A percentile compares a stretch with the other conserved stretches of the same genome.
Evolutionary conservation across 805 yeast species (phyloP).

Genomic region (Saccharomycopsis capsularis): DNA sequence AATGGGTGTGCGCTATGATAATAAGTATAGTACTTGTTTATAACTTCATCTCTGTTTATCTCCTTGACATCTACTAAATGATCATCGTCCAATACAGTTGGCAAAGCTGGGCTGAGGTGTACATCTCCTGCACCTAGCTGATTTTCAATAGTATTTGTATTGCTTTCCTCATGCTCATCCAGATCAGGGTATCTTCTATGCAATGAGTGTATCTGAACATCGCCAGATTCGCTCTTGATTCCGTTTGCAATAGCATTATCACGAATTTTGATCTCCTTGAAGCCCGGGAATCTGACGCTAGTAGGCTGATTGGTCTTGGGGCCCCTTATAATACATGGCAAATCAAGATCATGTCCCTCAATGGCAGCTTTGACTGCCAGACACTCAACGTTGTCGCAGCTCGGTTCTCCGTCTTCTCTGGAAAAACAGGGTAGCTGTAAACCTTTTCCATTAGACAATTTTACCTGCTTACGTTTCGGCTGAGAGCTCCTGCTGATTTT

Average conservation of each 20-base stretch:
- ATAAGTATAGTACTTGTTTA: conserved; percentile 30
- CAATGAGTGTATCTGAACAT: conserved; percentile 2
- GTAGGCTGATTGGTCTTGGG: not conserved
- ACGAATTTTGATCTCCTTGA: not conserved
- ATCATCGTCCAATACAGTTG: not conserved
- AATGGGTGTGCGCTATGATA: conserved; percentile 43
- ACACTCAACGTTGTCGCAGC: not conserved
- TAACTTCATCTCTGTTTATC: not conserved
- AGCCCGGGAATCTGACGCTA: not conserved
- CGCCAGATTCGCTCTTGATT: not conserved
- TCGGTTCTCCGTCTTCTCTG: too few relatives aligned
- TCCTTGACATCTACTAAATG: not conserved
- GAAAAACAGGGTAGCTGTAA: too few relatives aligned
- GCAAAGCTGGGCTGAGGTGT: not conserved
- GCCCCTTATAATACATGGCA: conserved; percentile 1
- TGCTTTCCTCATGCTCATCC: too few relatives aligned
- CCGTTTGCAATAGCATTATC: not conserved
- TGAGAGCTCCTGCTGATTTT: too few relatives aligned
- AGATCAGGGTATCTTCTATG: conserved; percentile 4
- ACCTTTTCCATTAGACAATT: too few relatives aligned
- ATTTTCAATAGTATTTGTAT: too few relatives aligned
- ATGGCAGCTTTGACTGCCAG: not conserved
- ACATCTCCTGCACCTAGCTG: too few relatives aligned
- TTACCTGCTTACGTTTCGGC: too few relatives aligned
- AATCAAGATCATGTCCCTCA: not conserved